Percentiles rank a stretch among this genome's conserved stretches.
Evolutionary conservation across 768 basidiomycete genomes (phyloP).

Genomic region (Saitozyma sp.): DNA sequence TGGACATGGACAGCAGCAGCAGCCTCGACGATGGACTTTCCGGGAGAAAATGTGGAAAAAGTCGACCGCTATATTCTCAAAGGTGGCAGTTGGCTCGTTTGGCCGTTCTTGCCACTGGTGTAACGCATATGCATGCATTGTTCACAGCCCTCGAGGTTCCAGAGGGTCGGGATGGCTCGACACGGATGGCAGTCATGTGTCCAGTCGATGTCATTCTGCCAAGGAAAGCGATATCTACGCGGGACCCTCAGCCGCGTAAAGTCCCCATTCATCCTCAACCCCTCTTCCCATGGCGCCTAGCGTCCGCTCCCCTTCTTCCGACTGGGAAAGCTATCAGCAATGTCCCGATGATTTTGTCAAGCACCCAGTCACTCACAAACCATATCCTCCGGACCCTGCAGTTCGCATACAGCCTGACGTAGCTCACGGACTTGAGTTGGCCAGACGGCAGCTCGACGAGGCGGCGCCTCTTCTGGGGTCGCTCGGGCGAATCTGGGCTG

Average conservation of each 20-base stretch:
- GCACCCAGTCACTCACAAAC: constrained; percentile 35
- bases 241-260: constrained; percentile 24
- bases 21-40: constrained; percentile 8
- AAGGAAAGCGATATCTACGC: not conserved
- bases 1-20: not conserved
- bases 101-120: no score
- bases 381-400: constrained; percentile 46
- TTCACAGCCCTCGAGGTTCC: no score
- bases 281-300: constrained; percentile 22
- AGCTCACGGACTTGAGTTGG: constrained; percentile 29
- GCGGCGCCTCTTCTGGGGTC: constrained; percentile 14
- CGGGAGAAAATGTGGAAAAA: constrained; percentile 19
- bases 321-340: constrained; percentile 17
- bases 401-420: constrained; percentile 49
- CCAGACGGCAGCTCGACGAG: constrained; percentile 27
- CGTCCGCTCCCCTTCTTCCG: constrained; percentile 33
- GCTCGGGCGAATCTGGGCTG: not conserved
- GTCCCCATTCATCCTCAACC: constrained; percentile 36
- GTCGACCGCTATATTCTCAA: constrained; percentile 1
- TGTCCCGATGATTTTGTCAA: no score
- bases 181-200: no score
- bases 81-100: no score
- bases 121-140: no score
- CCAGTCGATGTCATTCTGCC: not conserved
- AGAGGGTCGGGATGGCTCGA: no score